phyloP scores from a whole-genome alignment of 805 yeast species.

The Ogataea pini region DNA sequence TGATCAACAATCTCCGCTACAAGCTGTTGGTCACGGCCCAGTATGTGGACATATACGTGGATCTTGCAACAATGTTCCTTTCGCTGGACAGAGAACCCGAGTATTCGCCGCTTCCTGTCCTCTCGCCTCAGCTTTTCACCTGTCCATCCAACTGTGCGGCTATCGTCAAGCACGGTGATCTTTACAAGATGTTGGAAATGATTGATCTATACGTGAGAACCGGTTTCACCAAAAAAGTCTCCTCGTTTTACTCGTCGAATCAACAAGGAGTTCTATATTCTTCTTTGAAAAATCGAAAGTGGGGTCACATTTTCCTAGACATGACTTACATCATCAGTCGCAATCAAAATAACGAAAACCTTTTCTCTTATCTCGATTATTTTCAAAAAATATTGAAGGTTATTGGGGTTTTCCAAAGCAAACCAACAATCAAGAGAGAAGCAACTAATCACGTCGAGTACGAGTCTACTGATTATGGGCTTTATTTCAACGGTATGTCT shows the following conservation, averaged over 20 bases:
- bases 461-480: constrained; percentile 81
- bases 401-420: constrained; percentile 70
- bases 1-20: constrained; percentile 59
- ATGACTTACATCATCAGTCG: constrained; percentile 75
- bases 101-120: constrained; percentile 64
- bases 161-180: constrained; percentile 63
- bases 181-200: constrained; percentile 60
- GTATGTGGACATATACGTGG: constrained; percentile 81
- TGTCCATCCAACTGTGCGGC: constrained; percentile 78
- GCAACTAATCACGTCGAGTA: constrained; percentile 83
- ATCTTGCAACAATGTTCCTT: constrained; percentile 67
- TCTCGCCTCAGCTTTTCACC: constrained; percentile 86
- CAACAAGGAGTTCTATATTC: constrained; percentile 39
- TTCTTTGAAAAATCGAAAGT: constrained; percentile 62
- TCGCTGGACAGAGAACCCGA: constrained; percentile 87
- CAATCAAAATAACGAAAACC: constrained; percentile 52
- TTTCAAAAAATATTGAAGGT: constrained; percentile 65
- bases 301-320: constrained; percentile 80
- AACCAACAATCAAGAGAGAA: constrained; percentile 74
- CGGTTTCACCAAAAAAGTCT: constrained; percentile 37
- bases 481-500: constrained; percentile 66
- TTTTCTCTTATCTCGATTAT: constrained; percentile 46
- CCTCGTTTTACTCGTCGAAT: constrained; percentile 45
- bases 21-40: constrained; percentile 68
- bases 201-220: constrained; percentile 63